These are phyloP conservation scores for Pelargonium myrrhifolium DNA, from an alignment of 441 rosid genomes.

Conservation along the genomic window DNA sequence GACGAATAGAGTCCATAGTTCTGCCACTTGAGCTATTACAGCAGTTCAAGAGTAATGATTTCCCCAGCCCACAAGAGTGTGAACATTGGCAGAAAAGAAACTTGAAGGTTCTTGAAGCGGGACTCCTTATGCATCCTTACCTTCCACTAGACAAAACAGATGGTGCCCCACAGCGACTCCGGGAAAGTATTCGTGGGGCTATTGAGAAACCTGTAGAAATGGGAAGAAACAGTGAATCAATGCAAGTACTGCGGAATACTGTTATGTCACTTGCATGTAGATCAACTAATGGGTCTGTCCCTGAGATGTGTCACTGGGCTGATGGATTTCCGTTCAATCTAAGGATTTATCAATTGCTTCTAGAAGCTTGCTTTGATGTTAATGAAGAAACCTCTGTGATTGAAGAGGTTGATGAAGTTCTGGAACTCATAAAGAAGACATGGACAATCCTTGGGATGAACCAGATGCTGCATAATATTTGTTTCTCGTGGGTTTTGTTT, in stretches of 20 bases:
- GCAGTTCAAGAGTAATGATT: constrained; percentile 52
- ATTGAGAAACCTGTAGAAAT: constrained; percentile 41
- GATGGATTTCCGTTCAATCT: constrained; percentile 58
- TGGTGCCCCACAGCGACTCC: constrained; percentile 36
- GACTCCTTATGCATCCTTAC: constrained; percentile 50
- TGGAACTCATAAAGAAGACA: constrained; percentile 62
- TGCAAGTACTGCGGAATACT: constrained; percentile 38
- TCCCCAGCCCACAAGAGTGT: constrained; percentile 43
- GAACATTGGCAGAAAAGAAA: constrained; percentile 56
- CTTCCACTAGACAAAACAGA: constrained; percentile 36
- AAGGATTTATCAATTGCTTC: constrained; percentile 44
- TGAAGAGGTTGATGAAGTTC: constrained; percentile 62
- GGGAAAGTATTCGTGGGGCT: constrained; percentile 36
- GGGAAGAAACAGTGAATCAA: constrained; percentile 41
- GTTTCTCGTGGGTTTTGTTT: constrained; percentile 58
- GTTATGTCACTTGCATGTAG: constrained; percentile 54
- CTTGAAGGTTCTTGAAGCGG: constrained; percentile 63
- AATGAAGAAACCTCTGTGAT: constrained; percentile 46
- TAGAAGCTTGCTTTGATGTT: constrained; percentile 61
- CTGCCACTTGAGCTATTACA: constrained; percentile 64
- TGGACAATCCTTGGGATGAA: constrained; percentile 57
- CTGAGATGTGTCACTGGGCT: constrained; percentile 64
- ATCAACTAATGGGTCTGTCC: constrained; percentile 31
- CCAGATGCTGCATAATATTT: constrained; percentile 53
- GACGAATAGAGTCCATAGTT: constrained; percentile 50